Percentiles rank a stretch among this genome's conserved stretches.
Evolutionary conservation across 73 alveolate genomes (phyloP).

Genomic region (Breviolum minutum): DNA sequence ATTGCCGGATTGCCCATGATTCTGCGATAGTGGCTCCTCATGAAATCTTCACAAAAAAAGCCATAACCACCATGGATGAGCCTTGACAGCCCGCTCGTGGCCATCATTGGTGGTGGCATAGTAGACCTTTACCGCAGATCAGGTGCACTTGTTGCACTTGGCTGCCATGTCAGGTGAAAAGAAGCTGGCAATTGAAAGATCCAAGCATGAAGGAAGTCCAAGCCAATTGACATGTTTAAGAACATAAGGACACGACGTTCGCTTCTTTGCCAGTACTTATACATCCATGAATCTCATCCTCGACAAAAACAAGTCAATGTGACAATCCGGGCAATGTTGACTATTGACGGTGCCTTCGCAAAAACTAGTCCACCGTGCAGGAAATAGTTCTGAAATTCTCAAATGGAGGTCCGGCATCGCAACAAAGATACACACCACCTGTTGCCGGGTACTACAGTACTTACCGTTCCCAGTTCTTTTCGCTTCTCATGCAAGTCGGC

Average conservation of each 20-base stretch:
- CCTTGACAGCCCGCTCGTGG: constrained; percentile 99
- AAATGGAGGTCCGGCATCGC: no score
- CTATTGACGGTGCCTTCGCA: no score
- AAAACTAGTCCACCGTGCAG: no score
- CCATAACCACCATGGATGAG: background rate
- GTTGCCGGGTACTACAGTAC: no score
- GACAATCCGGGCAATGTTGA: background rate
- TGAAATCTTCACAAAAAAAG: no score
- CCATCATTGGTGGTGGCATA: constrained; percentile 98
- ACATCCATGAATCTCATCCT: constrained; percentile 99
- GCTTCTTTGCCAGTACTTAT: constrained; percentile 99
- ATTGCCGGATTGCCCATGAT: no score
- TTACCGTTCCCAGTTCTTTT: no score
- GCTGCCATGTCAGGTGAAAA: no score
- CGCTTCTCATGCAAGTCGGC: background rate
- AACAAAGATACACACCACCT: no score
- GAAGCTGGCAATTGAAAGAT: background rate
- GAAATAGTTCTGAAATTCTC: no score
- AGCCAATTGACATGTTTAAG: background rate
- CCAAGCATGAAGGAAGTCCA: background rate
- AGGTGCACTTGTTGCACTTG: no score
- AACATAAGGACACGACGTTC: constrained; percentile 6
- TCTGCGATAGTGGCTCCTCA: no score
- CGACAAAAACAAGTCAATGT: background rate
- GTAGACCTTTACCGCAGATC: constrained; percentile 97